A percentile compares a stretch with the other conserved stretches of the same genome.
Evolutionary conservation across 106 monocot species (phyloP).

Genomic region (Gastrodia elata): DNA sequence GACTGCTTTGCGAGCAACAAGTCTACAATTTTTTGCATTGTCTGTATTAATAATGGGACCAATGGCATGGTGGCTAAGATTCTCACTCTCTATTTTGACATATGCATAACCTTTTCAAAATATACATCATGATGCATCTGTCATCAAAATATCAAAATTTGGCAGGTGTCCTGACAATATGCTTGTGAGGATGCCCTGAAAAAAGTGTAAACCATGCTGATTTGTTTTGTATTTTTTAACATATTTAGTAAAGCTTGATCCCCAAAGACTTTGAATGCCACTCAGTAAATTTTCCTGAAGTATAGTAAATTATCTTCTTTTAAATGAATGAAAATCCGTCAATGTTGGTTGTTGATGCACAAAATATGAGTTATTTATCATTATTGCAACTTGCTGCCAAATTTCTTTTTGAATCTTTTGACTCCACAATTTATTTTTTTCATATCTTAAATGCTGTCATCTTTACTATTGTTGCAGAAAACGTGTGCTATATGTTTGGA

Average conservation of each 20-base stretch:
- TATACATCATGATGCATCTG: too few species aligned
- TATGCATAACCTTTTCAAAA: background rate
- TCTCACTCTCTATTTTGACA: too few species aligned
- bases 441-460: background rate
- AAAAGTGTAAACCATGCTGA: too few species aligned
- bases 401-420: background rate
- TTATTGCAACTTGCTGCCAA: background rate
- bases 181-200: too few species aligned
- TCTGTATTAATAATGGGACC: background rate
- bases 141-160: too few species aligned
- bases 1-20: background rate
- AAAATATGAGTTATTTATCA: background rate
- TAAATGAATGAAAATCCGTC: background rate
- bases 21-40: background rate
- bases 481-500: slow-evolving; percentile 80
- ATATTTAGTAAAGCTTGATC: background rate
- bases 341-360: background rate
- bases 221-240: background rate
- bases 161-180: too few species aligned
- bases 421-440: background rate
- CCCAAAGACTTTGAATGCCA: background rate
- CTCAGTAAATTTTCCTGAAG: background rate
- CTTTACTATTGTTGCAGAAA: slow-evolving; percentile 29
- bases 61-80: background rate
- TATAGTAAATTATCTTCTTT: background rate